Evolutionary conservation across 2,329 filamentous ascomycete genomes (phyloP), one percentile per base, ranked within the genome.

Genomic region (Penicillium sclerotigenum): DNA sequence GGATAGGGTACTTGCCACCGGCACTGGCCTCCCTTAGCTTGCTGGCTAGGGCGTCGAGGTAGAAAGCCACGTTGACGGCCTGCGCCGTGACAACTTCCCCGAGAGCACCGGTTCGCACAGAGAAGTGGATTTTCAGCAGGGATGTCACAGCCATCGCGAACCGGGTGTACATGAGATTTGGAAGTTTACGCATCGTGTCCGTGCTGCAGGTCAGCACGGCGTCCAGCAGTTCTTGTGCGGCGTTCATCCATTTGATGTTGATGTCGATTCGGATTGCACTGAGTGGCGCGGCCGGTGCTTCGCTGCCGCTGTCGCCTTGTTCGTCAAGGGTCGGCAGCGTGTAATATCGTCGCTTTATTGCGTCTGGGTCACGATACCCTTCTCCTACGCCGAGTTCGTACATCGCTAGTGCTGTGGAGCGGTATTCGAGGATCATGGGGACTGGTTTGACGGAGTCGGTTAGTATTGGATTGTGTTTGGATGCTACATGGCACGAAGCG

Each of bases 171-270:
- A 66, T 66, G 13, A 73, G 48, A 42, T 71, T 73, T 11, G 71
- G 69, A 38, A 73, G 57, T 53, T 68, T 67, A 31, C 70, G 69
- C 63, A 73, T 62, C 9, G 69, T 66, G 14, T 71, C 68, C 14
- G 65, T 67, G 53, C 69, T 70, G 54, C 71, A 73, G 34, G 56
- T 61, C 33, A 72, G 57, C 22, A 72, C 65, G 2, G 66, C 63
- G 47, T 73, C 65, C 16, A 73, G 64, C 49, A 73, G 49, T 47
- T 70, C 65, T 8, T 73, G 71, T 11, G 70, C 67, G 20, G 70
- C 67, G 41, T 70, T 68, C 69, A 73, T 66, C 71, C 71, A 73
- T 62, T 73, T 73, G 40, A 73, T 63, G 3, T 65, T 73, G 57
- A 73, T 65, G 45, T 73, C 71, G 47, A 73, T 65, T 20, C 71